Evolutionary conservation across 495 filamentous ascomycete species (phyloP), one percentile per base, ranked within the genome.

Genomic region (Xylaria venustula): DNA sequence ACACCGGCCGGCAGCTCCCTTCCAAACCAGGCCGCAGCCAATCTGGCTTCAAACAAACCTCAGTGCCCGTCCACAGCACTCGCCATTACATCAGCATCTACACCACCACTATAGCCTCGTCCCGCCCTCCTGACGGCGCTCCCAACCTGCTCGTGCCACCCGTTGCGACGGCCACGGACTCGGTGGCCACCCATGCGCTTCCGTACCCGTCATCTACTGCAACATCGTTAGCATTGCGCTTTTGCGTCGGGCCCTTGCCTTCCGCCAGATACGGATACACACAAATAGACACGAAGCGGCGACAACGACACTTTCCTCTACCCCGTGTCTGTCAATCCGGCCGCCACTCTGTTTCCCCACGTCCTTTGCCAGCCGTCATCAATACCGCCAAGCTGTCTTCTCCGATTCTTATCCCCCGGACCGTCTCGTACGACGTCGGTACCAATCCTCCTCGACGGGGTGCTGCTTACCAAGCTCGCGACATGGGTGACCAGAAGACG

Each of bases 301-400:
- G n/a, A n/a, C n/a, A n/a, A n/a, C n/a, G n/a, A n/a, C n/a, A n/a
- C n/a, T n/a, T 28, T 34, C 14, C 12, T 34, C 17, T 28, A 36
- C 30, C 44, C 2, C 14, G 28, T 30, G 36, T 17, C 34, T 19
- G 49, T 45, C 58, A 51, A 57, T n/a, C 23, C 42, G 37, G 28
- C 58, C 34, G 48, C 30, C 26, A 14, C 22, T 36, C 55, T 58
- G 45, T n/a, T n/a, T n/a, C n/a, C 47, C 36, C 11, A 69, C 51
- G n/a, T 52, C 70, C 20, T 54, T 62, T 25, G 46, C 67, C 54
- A 49, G 71, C 65, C 67, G 60, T 71, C 42, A 66, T 70, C 75
- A 87, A 87, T 73, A 90, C 90, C 88, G 88, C 85, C 87, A 91
- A 92, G 77, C 81, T 90, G 89, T 90, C 90, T 84, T 88, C 90